Percentiles rank a stretch among this genome's conserved stretches.
Conservation (phyloP, 768 basidiomycete species). For the Leccinum subgranulosum region DNA sequence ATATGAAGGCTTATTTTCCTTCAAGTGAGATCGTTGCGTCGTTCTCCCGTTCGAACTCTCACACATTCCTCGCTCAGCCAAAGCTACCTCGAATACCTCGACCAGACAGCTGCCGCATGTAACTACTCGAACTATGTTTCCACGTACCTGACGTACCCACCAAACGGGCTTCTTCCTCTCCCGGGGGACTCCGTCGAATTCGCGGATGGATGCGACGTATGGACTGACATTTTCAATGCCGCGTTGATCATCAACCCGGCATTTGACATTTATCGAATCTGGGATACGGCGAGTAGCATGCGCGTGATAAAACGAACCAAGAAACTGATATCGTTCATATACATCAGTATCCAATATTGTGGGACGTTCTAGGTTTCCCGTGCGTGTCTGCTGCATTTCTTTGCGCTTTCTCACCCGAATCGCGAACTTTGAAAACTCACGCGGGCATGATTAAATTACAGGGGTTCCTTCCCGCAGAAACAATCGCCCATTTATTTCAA, state of each 20-base stretch:
- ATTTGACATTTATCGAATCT: slow-evolving; percentile 75
- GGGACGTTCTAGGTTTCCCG: slow-evolving; percentile 86
- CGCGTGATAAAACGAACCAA: background rate
- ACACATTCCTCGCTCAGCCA: slow-evolving; percentile 43
- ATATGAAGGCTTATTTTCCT: slow-evolving; percentile 64
- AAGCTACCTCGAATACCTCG: slow-evolving; percentile 58
- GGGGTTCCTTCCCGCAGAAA: slow-evolving; percentile 51
- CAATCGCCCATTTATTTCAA: slow-evolving; percentile 73
- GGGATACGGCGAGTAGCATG: slow-evolving; percentile 49
- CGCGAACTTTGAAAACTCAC: background rate
- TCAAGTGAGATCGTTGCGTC: slow-evolving; percentile 49
- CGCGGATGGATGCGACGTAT: slow-evolving; percentile 60
- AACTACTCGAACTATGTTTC: slow-evolving; percentile 61
- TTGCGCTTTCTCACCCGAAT: background rate
- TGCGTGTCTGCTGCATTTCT: slow-evolving; percentile 30
- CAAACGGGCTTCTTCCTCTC: slow-evolving; percentile 61
- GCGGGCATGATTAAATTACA: slow-evolving; percentile 22
- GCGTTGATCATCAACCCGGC: slow-evolving; percentile 66
- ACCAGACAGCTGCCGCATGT: slow-evolving; percentile 50
- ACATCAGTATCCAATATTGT: slow-evolving; percentile 54
- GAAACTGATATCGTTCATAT: background rate
- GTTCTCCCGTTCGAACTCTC: background rate
- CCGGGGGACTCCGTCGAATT: slow-evolving; percentile 52
- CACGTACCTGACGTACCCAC: slow-evolving; percentile 66
- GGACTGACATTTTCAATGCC: slow-evolving; percentile 61